Base-by-base conservation (phyloP, 192 early-diverging fungal genomes). In the Coemansia sp. region DNA sequence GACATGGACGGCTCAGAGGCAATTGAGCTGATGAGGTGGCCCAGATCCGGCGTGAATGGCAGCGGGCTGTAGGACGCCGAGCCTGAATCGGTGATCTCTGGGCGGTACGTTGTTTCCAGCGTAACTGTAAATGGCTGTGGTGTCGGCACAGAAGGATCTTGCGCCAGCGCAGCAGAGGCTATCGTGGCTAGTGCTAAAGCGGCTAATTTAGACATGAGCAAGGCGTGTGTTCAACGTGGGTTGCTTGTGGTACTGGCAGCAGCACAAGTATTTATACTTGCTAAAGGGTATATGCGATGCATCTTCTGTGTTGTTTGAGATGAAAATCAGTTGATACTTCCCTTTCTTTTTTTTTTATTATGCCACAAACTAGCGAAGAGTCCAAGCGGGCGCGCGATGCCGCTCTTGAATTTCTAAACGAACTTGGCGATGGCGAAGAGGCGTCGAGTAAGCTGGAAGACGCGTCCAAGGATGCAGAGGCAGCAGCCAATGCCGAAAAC, bases 391-490 rank as follows among this genome's bases (percentile, higher is more conserved):
- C 76, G 11, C 70, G 70, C 45, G 76, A 79, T 40, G 76, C 72
- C 39, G 76, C 67, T n/a, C 56, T 79, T 53, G 57, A 71, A 39
- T 79, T 79, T 46, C 70, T 79, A 10, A 70, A 79, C 37, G 72
- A 65, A 1, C 46, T 79, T 30, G 65, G 66, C n/a, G 64, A 72
- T 26, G 52, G 48, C 23, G 62, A 67, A 43, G 65, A 63, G 30
- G 46, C 38, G 21, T 34, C 23, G 9, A n/a, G n/a, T 0, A 37
- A 23, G 16, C 20, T 30, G 39, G 30, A 44, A 15, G 14, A 44
- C 3, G 43, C 36, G 10, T 40, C 39, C 20, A 50, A 59, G n/a
- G 40, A 17, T 7, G 56, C 66, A 26, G 31, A 40, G 10, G 43
- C 31, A 10, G 28, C 39, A 8, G 32, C 40, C 11, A 42, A 47